Evolutionary conservation across 345 rosid species (phyloP), one percentile per base, ranked within the genome.

Genomic region (Acer yangbiense): DNA sequence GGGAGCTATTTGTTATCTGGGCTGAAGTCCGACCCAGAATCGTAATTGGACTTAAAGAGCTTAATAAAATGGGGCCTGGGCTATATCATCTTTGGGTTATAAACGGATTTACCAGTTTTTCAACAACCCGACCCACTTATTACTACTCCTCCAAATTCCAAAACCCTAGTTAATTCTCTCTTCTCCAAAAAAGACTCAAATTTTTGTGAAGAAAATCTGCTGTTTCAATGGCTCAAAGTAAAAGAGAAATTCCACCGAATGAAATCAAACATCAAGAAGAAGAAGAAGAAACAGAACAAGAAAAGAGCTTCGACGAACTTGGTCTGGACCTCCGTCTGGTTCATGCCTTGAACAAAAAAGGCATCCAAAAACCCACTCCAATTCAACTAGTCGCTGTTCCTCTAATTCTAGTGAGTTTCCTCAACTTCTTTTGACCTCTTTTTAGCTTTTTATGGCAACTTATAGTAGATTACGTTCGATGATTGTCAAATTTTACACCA

Each of bases 321-420:
- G 94, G 99, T 7, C 84, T 95, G 50, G 97, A 95, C 68, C 86
- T 92, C 64, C 94, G 97, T 17, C 79, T 95, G 71, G 84, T 93
- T 77, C 89, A 92, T 18, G 98, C 99, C 16, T 73, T 95, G 58
- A 84, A 66, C 64, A 95, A 95, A 84, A 91, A 93, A 71, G 86
- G 90, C 72, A 83, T 91, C 43, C 75, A 85, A 21, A 90, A 90
- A 80, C 96, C 99, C 14, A 91, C 95, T 17, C 94, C 91, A 27
- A 94, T 95, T 68, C 97, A 92, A 68, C 86, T 79, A 60, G 80
- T 82, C 27, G 93, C 96, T 10, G 86, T 95, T 74, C 97, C 97
- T 48, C 79, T 84, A 25, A 90, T 95, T 58, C 84, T 95, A 25
- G 98, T 93, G 57, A 86, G 82, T 21, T 75, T 23, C 73, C 64